A percentile compares a stretch with the other conserved stretches of the same genome.
phyloP scores from a whole-genome alignment of 129 eudicot genomes.

The Flaveria brownii region DNA sequence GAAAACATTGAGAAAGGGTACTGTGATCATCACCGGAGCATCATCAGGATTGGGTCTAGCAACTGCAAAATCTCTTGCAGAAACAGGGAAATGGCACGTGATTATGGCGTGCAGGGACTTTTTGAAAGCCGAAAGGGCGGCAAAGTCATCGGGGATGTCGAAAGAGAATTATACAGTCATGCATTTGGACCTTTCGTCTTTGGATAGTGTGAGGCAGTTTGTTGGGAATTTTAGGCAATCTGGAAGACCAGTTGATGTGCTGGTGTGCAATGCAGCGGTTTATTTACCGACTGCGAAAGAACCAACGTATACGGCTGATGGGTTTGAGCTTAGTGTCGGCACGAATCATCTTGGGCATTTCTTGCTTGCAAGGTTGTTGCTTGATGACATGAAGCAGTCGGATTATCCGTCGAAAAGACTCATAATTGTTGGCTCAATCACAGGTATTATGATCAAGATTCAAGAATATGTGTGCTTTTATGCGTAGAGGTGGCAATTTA shows the following conservation, averaged over 20 bases:
- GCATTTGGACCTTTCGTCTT: conserved; percentile 87
- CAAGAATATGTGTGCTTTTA: neutral
- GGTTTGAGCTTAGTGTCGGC: conserved; percentile 86
- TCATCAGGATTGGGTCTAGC: conserved; percentile 93
- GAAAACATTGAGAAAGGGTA: conserved; percentile 80
- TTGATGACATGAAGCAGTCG: conserved; percentile 71
- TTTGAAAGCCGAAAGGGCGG: conserved; percentile 72
- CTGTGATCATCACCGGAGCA: conserved; percentile 82
- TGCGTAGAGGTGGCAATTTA: neutral
- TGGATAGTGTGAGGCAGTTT: conserved; percentile 87
- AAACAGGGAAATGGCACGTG: conserved; percentile 81
- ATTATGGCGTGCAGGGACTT: conserved; percentile 89
- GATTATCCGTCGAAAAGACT: conserved; percentile 85
- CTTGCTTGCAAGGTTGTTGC: conserved; percentile 66
- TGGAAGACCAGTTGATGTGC: conserved; percentile 65
- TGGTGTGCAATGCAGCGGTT: conserved; percentile 95
- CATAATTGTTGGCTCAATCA: conserved; percentile 84
- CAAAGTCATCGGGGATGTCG: conserved; percentile 62
- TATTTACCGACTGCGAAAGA: conserved; percentile 88
- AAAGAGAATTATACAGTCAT: conserved; percentile 73
- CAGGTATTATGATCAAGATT: conserved; percentile 30
- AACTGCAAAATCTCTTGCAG: conserved; percentile 81
- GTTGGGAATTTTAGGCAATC: conserved; percentile 71
- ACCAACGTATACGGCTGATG: conserved; percentile 83
- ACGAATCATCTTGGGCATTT: conserved; percentile 88